Evolutionary conservation across 371 early-diverging fungal genomes (phyloP).

Genomic region (Mortierella sp.): DNA sequence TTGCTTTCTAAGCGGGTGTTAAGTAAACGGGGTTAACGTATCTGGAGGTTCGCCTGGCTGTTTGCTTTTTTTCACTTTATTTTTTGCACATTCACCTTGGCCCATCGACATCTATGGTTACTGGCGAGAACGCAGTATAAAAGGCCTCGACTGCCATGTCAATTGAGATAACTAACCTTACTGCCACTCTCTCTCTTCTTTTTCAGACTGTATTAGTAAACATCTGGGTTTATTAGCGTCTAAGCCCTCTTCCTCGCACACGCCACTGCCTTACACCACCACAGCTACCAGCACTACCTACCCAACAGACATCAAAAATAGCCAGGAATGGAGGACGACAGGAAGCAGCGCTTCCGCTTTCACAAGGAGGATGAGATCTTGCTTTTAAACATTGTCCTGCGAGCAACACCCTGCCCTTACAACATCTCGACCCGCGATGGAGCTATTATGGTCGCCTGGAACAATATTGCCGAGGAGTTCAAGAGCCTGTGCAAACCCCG

Average conservation of each 20-base stretch:
- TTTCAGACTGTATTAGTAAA: neutral
- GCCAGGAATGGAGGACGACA: conserved; percentile 33
- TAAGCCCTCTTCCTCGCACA: neutral
- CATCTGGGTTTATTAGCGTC: neutral
- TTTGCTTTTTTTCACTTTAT: neutral
- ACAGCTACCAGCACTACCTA: neutral
- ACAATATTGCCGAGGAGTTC: conserved; percentile 39
- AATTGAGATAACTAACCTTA: neutral
- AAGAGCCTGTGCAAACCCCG: conserved; percentile 24
- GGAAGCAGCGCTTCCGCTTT: conserved; percentile 49
- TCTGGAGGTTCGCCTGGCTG: neutral
- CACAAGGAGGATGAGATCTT: conserved; percentile 52
- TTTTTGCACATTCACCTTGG: neutral
- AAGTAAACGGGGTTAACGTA: conserved; percentile 9
- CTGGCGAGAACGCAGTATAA: neutral
- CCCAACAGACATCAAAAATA: neutral
- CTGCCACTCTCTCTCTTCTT: neutral
- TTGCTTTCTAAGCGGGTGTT: too few relatives aligned
- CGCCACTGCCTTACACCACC: too few relatives aligned
- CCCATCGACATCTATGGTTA: neutral
- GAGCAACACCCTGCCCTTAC: conserved; percentile 44
- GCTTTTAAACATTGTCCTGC: conserved; percentile 36
- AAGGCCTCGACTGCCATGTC: neutral
- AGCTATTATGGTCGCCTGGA: conserved; percentile 53
- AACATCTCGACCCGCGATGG: conserved; percentile 47